Conservation (phyloP, 2,329 filamentous ascomycete species). For the Pestalotiopsis sp. region DNA sequence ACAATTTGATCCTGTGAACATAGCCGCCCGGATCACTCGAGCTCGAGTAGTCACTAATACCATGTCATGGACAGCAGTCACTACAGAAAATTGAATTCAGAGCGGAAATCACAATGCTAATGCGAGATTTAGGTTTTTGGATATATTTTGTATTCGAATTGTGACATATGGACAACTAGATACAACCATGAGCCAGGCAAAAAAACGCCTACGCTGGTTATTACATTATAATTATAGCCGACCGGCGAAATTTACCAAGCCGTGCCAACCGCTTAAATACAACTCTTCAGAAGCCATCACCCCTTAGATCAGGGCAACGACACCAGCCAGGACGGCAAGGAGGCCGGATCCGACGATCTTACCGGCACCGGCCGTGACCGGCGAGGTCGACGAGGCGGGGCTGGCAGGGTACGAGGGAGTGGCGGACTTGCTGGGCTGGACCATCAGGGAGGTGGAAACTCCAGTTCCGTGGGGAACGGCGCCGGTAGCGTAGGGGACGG, state of each 20-base stretch:
- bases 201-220: slow-evolving; percentile 1
- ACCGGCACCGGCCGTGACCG: slow-evolving; percentile 10
- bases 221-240: slow-evolving; percentile 12
- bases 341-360: slow-evolving; percentile 10
- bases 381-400: neutral
- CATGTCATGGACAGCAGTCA: neutral
- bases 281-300: neutral
- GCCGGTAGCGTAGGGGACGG: neutral
- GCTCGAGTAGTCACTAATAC: too few species aligned
- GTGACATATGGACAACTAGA: neutral
- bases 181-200: slow-evolving; percentile 3
- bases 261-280: neutral
- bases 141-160: slow-evolving; percentile 6
- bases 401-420: slow-evolving; percentile 6
- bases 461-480: neutral
- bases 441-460: neutral
- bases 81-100: neutral
- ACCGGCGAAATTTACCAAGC: neutral
- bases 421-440: slow-evolving; percentile 1
- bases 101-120: neutral
- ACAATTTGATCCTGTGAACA: too few species aligned
- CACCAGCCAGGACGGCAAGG: neutral
- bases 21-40: too few species aligned
- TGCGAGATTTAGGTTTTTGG: neutral
- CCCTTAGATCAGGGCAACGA: slow-evolving; percentile 11